Evolutionary conservation across 2,329 filamentous ascomycete species (phyloP), one percentile per base, ranked within the genome.

Genomic region (Neofusicoccum umdonicola): DNA sequence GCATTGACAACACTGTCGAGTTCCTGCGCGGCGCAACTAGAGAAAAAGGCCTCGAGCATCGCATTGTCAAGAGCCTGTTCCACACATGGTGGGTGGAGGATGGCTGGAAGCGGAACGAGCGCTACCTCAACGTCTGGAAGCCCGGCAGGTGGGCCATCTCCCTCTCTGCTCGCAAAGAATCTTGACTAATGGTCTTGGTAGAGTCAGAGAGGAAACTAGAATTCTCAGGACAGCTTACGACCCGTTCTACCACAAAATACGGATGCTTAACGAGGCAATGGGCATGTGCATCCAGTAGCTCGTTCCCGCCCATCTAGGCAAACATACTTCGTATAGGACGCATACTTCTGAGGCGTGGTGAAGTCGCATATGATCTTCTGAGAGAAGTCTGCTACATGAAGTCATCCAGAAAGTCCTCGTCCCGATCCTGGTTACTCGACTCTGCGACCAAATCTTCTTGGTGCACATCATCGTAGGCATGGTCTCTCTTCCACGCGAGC

Each of bases 391-490:
- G 19, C 65, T 70, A 78, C 92, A 97, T 96, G 74, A 99, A 99
- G 74, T 99, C 94, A 66, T 97, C 93, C 73, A 92, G 85, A 81
- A 91, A 93, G 75, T 91, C 83, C 66, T 88, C 86, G 67, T 85
- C 84, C 13, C 92, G 86, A 73, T 97, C 88, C 78, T 97, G 91
- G 78, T 99, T 99, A 80, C 89, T 97, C 63, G 88, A 87, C 22
- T 78, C 80, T 48, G 87, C 87, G 81, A 96, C 84, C 71, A 90
- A 90, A 65, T 97, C 91, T 62, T 96, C 92, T 4, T 86, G 87
- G 77, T 97, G 93, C 62, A 97, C 79, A 52, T 97, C 93, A 74
- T 98, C 95, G 77, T 99, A 99, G 1, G 93, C 94, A 79, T 99
- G 94, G n/a, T 97, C 93, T 79, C 95, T 95, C 78, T 96, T 92